Base-by-base conservation (phyloP, 345 rosid species). In the Gossypium herbaceum region DNA sequence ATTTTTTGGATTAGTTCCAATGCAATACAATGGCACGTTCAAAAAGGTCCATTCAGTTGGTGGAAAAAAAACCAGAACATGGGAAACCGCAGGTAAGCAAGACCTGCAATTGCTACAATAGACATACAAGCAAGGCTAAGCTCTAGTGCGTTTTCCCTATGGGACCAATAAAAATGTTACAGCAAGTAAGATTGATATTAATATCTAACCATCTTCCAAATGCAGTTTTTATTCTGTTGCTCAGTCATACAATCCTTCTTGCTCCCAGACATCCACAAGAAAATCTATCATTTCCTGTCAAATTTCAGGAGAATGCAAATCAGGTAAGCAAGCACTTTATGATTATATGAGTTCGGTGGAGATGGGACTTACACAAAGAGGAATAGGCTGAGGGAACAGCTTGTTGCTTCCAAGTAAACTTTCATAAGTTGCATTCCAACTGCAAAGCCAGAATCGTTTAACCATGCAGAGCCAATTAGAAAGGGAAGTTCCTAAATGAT, bases 251-350 rank as follows among this genome's bases (percentile, higher is more conserved):
- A 90, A 80, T 24, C 97, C 98, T 78, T 94, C 97, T 74, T 94
- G 94, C 80, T 94, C 98, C 95, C 98, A 94, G 34, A 84, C 48
- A 84, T 91, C 95, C 70, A 94, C 97, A 13, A 94, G 92, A 85
- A 91, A 94, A 82, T 91, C 96, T 48, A 90, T 92, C 98, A 94
- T 94, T 84, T 91, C 98, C 98, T 93, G 89, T 29, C 74, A 74
- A 34, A 47, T 66, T 71, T 50, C 52, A 70, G 4, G 45, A 78
- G 75, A 55, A 16, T 8, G 0, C 5, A 34, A 52, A 75, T 72
- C 9, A 52, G 58, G 17, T 55, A 41, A 45, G 13, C 39, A 56
- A 3, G 2, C 9, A 50, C 12, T 52, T 64, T 52, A 41, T 52
- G 39, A 61, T 64, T 19, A 2, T 64, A 59, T 10, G 44, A 73